Conservation (phyloP, 768 basidiomycete genomes). For the Rhodotorula toruloides region DNA sequence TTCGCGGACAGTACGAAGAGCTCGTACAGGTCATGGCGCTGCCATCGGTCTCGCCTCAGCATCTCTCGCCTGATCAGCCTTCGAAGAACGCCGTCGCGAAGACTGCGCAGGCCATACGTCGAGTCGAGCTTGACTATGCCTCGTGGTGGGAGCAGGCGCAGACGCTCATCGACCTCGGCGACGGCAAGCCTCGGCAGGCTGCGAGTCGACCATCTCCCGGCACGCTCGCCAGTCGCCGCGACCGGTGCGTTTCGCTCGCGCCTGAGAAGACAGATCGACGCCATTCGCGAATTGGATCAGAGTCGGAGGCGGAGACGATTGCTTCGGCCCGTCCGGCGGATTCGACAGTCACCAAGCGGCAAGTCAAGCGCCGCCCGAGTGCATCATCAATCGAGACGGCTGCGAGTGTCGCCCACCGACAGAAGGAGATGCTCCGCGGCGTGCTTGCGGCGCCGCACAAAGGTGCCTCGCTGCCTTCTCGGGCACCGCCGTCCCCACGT, state of each 20-base stretch:
- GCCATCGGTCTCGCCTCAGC: constrained; percentile 1
- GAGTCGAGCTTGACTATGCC: constrained; percentile 32
- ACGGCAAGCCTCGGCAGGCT: constrained; percentile 8
- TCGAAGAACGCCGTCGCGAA: neutral
- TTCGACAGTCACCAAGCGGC: neutral
- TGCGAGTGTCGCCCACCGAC: constrained; percentile 28
- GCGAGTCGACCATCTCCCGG: constrained; percentile 7
- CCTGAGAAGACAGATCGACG: neutral
- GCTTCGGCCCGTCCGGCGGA: neutral
- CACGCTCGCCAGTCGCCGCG: constrained; percentile 16
- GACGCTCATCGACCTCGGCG: constrained; percentile 40
- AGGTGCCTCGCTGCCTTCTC: constrained; percentile 29
- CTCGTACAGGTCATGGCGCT: constrained; percentile 16
- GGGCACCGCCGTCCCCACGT: constrained; percentile 16
- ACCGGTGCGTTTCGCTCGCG: constrained; percentile 33
- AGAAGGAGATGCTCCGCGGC: constrained; percentile 36
- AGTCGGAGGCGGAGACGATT: constrained; percentile 25
- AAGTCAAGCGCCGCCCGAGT: neutral
- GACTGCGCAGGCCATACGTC: constrained; percentile 10
- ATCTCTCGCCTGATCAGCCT: neutral
- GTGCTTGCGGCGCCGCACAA: constrained; percentile 15
- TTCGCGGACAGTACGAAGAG: constrained; percentile 19
- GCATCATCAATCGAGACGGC: constrained; percentile 25
- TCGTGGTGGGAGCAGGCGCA: constrained; percentile 41
- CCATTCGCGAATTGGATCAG: neutral